phyloP scores from a whole-genome alignment of 352 stramenopile genomes.

The Phytophthora macrochlamydospora region DNA sequence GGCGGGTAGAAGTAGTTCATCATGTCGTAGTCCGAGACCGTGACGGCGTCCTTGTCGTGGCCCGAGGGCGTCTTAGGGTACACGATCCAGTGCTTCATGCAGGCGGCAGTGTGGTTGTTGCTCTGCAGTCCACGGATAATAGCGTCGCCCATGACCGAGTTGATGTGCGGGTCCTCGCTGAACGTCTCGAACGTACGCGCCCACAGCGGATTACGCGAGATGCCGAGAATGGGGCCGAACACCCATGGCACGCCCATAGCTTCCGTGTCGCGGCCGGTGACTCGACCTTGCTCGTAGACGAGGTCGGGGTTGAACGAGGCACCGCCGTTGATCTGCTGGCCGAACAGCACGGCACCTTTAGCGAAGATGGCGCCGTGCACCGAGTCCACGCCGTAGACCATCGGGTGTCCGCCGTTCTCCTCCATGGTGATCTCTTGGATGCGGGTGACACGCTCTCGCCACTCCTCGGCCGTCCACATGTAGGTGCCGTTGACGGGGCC shows the following conservation, averaged over 20 bases:
- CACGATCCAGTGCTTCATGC: constrained; percentile 83
- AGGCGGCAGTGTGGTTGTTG: constrained; percentile 59
- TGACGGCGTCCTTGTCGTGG: constrained; percentile 76
- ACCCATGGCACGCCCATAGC: constrained; percentile 85
- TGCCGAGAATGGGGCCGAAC: constrained; percentile 79
- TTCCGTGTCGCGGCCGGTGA: constrained; percentile 77
- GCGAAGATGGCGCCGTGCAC: constrained; percentile 90
- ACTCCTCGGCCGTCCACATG: constrained; percentile 54
- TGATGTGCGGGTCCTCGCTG: constrained; percentile 84
- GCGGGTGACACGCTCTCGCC: constrained; percentile 57
- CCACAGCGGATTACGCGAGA: constrained; percentile 86
- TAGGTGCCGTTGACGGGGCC: constrained; percentile 26
- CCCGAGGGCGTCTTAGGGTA: constrained; percentile 69
- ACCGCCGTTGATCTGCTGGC: constrained; percentile 41
- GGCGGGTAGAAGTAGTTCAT: constrained; percentile 78
- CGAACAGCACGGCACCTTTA: constrained; percentile 68
- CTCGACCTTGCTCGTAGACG: constrained; percentile 55
- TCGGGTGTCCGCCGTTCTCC: constrained; percentile 37
- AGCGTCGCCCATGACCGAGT: constrained; percentile 55
- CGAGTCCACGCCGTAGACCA: constrained; percentile 87
- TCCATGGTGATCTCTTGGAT: constrained; percentile 75
- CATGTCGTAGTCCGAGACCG: constrained; percentile 59
- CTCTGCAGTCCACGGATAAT: constrained; percentile 72
- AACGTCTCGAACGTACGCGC: constrained; percentile 91
- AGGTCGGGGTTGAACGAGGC: constrained; percentile 84